Conservation (phyloP, 2,329 filamentous ascomycete genomes). For the Cytospora schulzeri region DNA sequence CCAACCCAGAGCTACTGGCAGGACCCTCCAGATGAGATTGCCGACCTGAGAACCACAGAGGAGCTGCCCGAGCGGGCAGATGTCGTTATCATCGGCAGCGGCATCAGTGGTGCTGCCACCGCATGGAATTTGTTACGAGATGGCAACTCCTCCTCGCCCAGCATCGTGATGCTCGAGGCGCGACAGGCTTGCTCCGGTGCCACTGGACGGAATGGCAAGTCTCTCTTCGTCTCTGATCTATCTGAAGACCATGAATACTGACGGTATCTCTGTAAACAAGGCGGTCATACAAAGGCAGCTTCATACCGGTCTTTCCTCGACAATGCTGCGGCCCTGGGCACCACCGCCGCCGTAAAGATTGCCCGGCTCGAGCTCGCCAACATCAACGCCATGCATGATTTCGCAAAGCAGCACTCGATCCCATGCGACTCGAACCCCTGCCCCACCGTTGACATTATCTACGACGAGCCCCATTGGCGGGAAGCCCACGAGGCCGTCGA, state of each 20-base stretch:
- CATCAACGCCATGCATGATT: constrained; percentile 56
- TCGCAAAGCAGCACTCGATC: constrained; percentile 51
- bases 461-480: constrained; percentile 48
- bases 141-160: constrained; percentile 30
- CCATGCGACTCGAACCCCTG: constrained; percentile 52
- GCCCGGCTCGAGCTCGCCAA: constrained; percentile 54
- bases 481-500: constrained; percentile 42
- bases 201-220: constrained; percentile 58
- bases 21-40: constrained; percentile 50
- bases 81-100: constrained; percentile 65
- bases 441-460: constrained; percentile 60
- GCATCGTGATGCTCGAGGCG: constrained; percentile 65
- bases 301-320: constrained; percentile 52
- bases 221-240: not conserved
- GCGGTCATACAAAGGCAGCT: constrained; percentile 47
- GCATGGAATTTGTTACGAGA: constrained; percentile 54
- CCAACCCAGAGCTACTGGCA: constrained; percentile 67
- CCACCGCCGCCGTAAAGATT: constrained; percentile 51
- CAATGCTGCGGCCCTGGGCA: constrained; percentile 48
- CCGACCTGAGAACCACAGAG: constrained; percentile 51
- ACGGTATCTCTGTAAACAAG: constrained; percentile 29
- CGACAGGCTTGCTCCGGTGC: constrained; percentile 67
- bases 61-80: constrained; percentile 56
- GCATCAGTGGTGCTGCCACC: constrained; percentile 63
- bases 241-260: not conserved